These are phyloP conservation scores for Hericium alpestre DNA, from an alignment of 768 basidiomycete genomes.

Conservation along the genomic window DNA sequence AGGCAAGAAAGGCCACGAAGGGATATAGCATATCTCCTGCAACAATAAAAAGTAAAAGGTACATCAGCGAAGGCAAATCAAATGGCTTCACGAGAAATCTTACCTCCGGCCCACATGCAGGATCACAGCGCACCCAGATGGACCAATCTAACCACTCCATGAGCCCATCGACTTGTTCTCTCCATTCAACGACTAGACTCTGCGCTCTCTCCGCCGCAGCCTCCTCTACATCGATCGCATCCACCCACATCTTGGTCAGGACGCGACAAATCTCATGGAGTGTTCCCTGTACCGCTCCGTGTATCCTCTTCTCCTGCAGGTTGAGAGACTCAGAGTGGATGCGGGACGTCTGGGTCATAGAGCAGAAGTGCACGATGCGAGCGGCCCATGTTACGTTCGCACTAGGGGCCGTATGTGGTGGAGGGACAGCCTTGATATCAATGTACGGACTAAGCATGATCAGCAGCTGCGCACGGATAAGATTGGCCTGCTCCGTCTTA, in stretches of 20 bases:
- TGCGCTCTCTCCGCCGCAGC: not conserved
- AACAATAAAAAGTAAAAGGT: not conserved
- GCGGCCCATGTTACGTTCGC: constrained; percentile 7
- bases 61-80: too few relatives aligned
- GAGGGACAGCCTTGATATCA: constrained; percentile 8
- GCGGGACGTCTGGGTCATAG: constrained; percentile 8
- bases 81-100: too few relatives aligned
- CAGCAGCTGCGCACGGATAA: constrained; percentile 17
- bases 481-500: constrained; percentile 1
- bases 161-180: constrained; percentile 3
- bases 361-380: constrained; percentile 8
- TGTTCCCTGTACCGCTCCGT: constrained; percentile 7
- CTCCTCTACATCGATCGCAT: constrained; percentile 13
- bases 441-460: constrained; percentile 23
- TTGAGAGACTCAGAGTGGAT: constrained; percentile 6
- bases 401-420: not conserved
- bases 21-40: constrained; percentile 4
- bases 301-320: constrained; percentile 8
- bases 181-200: not conserved
- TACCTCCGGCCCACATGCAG: constrained; percentile 8
- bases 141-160: constrained; percentile 17
- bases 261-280: constrained; percentile 13
- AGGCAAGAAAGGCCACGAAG: constrained; percentile 12
- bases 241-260: constrained; percentile 8
- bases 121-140: constrained; percentile 10